Conservation (phyloP, 2,329 filamentous ascomycete species). For the Thelonectria discophora region DNA sequence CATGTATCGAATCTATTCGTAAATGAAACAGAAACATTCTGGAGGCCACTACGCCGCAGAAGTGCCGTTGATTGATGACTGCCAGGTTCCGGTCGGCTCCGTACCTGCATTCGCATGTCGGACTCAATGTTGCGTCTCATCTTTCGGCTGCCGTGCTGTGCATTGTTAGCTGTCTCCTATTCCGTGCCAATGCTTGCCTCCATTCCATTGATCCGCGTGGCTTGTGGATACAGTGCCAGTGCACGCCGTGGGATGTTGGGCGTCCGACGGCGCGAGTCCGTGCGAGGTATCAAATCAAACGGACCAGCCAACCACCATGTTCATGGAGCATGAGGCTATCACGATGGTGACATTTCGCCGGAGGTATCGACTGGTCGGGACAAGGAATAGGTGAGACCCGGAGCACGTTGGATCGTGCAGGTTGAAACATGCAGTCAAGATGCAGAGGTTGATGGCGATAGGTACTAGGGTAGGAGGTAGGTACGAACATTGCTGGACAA, state of each 20-base stretch:
- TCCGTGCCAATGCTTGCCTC: background rate
- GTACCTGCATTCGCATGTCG: constrained; percentile 8
- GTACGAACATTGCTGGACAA: background rate
- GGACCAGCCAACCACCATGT: constrained; percentile 15
- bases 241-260: constrained; percentile 28
- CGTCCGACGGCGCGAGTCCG: constrained; percentile 31
- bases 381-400: background rate
- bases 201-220: constrained; percentile 43
- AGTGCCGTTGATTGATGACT: constrained; percentile 15
- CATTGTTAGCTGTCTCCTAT: constrained; percentile 14
- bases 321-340: background rate
- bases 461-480: background rate
- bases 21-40: background rate
- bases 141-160: background rate
- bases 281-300: constrained; percentile 36
- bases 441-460: background rate
- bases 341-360: constrained; percentile 1
- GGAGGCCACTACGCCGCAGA: constrained; percentile 14
- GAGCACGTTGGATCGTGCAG: background rate
- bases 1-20: background rate
- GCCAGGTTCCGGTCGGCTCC: constrained; percentile 17
- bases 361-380: background rate
- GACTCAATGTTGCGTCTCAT: constrained; percentile 17
- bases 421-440: background rate
- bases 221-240: constrained; percentile 37